Conservation (phyloP, 2,329 filamentous ascomycete species). For the Metarhizium humberi region DNA sequence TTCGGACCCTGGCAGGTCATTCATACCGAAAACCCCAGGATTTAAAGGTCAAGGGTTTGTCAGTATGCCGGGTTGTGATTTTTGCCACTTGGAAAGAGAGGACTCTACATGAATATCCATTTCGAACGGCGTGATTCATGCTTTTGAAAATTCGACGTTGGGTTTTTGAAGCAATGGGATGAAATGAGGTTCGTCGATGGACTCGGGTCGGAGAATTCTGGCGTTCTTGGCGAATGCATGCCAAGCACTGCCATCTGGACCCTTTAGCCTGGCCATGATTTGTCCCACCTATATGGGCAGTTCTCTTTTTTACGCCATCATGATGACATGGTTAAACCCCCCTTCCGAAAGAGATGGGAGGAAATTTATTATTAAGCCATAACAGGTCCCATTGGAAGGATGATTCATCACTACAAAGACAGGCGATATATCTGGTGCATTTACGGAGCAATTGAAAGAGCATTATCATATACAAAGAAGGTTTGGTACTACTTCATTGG, state of each 20-base stretch:
- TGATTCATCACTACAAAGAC: not conserved
- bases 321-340: not conserved
- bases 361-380: not conserved
- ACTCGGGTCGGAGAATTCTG: not conserved
- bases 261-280: not conserved
- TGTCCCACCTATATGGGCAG: not conserved
- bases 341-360: not conserved
- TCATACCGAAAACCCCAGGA: slow-evolving; percentile 37
- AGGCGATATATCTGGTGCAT: not conserved
- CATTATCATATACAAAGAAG: not conserved
- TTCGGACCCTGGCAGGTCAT: slow-evolving; percentile 41
- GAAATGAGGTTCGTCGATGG: not conserved
- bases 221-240: not conserved
- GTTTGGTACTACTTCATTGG: slow-evolving; percentile 1
- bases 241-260: not conserved
- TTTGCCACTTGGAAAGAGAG: not conserved
- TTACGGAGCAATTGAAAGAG: not conserved
- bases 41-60: slow-evolving; percentile 20
- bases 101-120: not conserved
- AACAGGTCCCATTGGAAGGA: not conserved
- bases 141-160: not conserved
- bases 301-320: not conserved
- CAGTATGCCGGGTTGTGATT: not conserved
- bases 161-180: not conserved
- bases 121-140: not conserved